Evolutionary conservation across 163 green algal genomes (phyloP), one percentile per base, ranked within the genome.

Genomic region (Prototheca cutis): DNA sequence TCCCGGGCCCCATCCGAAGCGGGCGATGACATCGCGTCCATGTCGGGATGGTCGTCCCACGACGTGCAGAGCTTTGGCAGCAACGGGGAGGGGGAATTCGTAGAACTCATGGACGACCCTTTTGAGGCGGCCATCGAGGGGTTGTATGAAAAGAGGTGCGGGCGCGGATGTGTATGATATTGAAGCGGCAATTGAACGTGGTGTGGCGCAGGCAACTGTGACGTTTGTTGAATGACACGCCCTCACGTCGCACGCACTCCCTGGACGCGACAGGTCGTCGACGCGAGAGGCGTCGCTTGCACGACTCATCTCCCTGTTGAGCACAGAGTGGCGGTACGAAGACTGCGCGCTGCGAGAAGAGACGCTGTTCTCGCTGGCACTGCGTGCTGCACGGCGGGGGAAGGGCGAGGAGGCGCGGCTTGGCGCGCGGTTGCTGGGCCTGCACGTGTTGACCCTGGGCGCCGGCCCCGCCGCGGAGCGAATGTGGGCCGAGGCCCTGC

Each of bases 111-210:
- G 10, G 63, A 66, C 8, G 68, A 79, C 40, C 49, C 55, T 2
- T 79, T 79, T 57, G 68, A 69, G 18, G 28, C 17, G 0, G 48
- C 45, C 0, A 48, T 79, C 2, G 72, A 77, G 32, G 53, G 55
- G n/a, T 55, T 79, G 33, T 79, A 79, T 32, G 72, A 79, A 42
- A 79, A 79, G 36, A 55, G 69, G 69, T 65, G 17, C 6, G 33
- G 10, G 42, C 6, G 23, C 13, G n/a, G n/a, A n/a, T n/a, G n/a
- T n/a, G n/a, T n/a, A 21, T 45, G 36, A 13, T 8, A 45, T 45
- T 8, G 36, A 45, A 21, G 36, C 10, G 10, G 10, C 36, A 13
- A 13, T 13, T 45, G 36, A 45, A 45, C 10, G 36, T 21, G 36
- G 36, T 21, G 36, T 8, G 36, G 36, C 8, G 13, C 36, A 45